Evolutionary conservation across 2,329 filamentous ascomycete genomes (phyloP), one percentile per base, ranked within the genome.

Genomic region (Thielaviopsis ethacetica): DNA sequence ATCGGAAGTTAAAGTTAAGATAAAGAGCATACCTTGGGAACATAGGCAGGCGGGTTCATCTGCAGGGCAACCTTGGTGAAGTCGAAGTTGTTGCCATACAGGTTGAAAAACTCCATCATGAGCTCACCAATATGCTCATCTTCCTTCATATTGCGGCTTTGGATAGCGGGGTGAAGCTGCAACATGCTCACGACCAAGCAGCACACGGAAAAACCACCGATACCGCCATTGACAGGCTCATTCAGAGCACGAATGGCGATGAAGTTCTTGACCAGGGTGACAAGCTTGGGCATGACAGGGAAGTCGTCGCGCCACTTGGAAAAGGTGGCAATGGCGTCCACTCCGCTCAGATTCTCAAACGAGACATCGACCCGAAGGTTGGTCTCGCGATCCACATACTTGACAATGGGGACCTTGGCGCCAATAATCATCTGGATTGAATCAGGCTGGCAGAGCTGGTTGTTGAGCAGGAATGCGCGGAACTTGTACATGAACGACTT

Each of bases 141-240:
- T 1, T 79, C 75, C 4, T 77, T 67, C 66, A 86, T 73, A 60
- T 75, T 78, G 26, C 77, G 71, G 62, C 78, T 81, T 64, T 87
- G 82, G 1, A 84, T 75, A 62, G 84, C 78, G 10, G 89, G 88
- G 75, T 90, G 81, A 63, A 88, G 76, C 68, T 95, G 87, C 53
- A 97, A 73, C 70, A 95, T 83, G 73, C 87, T 93, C 61, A 93
- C 88, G 5, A 96, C 88, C 62, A 98, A 76, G 73, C 93, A 98
- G 59, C 91, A 96, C 63, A 95, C 86, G 1, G 90, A 88, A 68
- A 96, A 97, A 2, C 93, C 93, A 58, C 93, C 93, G 57, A 98
- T 82, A 2, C 93, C 93, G 59, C 93, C 93, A 62, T 83, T 88
- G 49, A 88, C 86, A 3, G 95, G 91, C 70, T 98, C 93, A 65